A percentile compares a stretch with the other conserved stretches of the same genome.
These are phyloP conservation scores for Mrakia hoshinonis DNA, from an alignment of 768 basidiomycete species.

Conservation along the genomic window DNA sequence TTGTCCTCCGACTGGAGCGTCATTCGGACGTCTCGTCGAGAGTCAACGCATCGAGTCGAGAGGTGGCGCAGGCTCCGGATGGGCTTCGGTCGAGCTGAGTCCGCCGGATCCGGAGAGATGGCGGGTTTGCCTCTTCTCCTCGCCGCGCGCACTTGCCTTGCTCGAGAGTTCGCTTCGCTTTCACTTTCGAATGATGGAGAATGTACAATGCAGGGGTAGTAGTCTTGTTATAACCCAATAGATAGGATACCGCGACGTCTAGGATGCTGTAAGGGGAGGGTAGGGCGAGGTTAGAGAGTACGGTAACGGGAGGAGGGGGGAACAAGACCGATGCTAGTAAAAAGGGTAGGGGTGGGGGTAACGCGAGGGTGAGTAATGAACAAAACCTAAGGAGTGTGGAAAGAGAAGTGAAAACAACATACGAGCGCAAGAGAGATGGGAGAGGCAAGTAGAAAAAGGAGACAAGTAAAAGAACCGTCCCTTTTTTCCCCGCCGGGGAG, in stretches of 20 bases:
- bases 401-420: not conserved
- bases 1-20: no score
- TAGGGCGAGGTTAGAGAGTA: not conserved
- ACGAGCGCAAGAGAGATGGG: not conserved
- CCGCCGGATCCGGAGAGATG: no score
- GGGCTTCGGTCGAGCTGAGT: no score
- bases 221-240: no score
- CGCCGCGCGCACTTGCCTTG: not conserved
- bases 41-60: not conserved
- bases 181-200: no score
- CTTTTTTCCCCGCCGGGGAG: not conserved
- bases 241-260: no score
- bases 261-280: not conserved
- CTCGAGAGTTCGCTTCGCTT: no score
- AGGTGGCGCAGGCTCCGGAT: no score
- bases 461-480: conserved; percentile 5
- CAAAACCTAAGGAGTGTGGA: not conserved
- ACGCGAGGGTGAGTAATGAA: not conserved
- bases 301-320: not conserved
- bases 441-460: not conserved
- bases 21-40: not conserved
- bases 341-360: not conserved
- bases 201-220: no score
- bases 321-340: no score
- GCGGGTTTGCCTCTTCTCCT: no score